Percentiles rank a stretch among this genome's conserved stretches.
phyloP scores from a whole-genome alignment of 139 green algal genomes.

The Pleodorina starrii region DNA sequence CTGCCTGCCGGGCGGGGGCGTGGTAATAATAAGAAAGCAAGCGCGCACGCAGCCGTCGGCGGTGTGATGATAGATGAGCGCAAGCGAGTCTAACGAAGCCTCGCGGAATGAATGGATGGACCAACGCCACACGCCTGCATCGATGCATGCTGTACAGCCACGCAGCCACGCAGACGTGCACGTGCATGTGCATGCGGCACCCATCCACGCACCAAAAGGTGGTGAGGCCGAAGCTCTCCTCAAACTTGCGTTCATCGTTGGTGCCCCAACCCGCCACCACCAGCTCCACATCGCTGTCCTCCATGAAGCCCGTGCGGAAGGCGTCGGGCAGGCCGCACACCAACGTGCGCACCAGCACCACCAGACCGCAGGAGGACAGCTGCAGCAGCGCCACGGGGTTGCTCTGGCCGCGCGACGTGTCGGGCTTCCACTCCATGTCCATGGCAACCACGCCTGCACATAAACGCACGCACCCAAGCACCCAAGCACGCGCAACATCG shows the following conservation, averaged over 20 bases:
- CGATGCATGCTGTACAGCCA: too few species aligned
- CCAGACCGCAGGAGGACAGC: constrained; percentile 23
- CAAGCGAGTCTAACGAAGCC: too few species aligned
- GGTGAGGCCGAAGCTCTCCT: constrained; percentile 38
- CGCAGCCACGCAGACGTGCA: too few species aligned
- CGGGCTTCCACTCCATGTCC: background rate
- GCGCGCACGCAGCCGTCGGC: too few species aligned
- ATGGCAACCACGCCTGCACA: constrained; percentile 40
- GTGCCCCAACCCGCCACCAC: constrained; percentile 25
- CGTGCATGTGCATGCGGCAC: too few species aligned
- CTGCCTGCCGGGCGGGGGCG: too few species aligned
- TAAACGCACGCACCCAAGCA: too few species aligned
- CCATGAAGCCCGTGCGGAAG: constrained; percentile 28
- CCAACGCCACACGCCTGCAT: too few species aligned
- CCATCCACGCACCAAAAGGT: constrained; percentile 44
- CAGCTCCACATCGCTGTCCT: constrained; percentile 45
- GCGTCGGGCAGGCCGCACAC: constrained; percentile 11
- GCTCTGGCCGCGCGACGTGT: background rate
- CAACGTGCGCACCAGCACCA: constrained; percentile 26
- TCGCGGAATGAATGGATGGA: too few species aligned
- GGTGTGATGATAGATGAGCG: too few species aligned
- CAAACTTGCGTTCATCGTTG: constrained; percentile 33
- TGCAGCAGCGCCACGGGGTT: constrained; percentile 31
- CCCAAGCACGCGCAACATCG: too few species aligned
- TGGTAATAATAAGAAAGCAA: too few species aligned